Conservation (phyloP, 805 yeast genomes). For the Barnettozyma wickerhamii region DNA sequence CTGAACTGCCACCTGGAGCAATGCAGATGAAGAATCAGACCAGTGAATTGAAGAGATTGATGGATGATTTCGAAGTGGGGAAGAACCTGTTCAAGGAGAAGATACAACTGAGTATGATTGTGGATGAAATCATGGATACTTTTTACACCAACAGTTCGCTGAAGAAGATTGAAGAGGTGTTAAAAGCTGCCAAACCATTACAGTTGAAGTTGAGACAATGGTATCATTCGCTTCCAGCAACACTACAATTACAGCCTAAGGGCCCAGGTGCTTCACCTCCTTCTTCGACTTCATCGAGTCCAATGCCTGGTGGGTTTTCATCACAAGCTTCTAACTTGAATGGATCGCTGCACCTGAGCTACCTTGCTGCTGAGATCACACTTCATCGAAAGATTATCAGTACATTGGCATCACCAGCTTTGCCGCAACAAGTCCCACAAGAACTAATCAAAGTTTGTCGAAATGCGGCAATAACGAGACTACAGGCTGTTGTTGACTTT, state of each 20-base stretch:
- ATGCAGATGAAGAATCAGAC: constrained; percentile 7
- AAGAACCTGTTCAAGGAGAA: constrained; percentile 62
- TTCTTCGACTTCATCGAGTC: background rate
- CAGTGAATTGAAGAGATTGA: constrained; percentile 20
- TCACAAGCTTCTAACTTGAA: constrained; percentile 55
- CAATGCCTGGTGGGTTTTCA: background rate
- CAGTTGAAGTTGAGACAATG: constrained; percentile 68
- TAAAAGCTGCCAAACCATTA: constrained; percentile 75
- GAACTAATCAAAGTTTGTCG: constrained; percentile 68
- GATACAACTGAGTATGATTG: constrained; percentile 60
- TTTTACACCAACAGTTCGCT: constrained; percentile 48
- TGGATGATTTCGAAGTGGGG: constrained; percentile 63
- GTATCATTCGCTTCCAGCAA: constrained; percentile 69
- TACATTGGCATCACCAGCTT: constrained; percentile 29
- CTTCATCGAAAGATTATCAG: constrained; percentile 75
- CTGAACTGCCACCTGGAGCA: constrained; percentile 49
- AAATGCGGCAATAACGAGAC: constrained; percentile 77
- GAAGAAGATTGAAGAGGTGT: constrained; percentile 61
- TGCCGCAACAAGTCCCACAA: constrained; percentile 37
- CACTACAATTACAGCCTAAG: constrained; percentile 40
- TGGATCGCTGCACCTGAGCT: constrained; percentile 77
- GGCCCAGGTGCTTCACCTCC: background rate
- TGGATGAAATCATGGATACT: constrained; percentile 66
- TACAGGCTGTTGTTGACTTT: constrained; percentile 78
- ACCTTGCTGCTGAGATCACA: constrained; percentile 86